These are phyloP conservation scores for Mycena capillaripes DNA, from an alignment of 768 basidiomycete genomes.

Conservation along the genomic window DNA sequence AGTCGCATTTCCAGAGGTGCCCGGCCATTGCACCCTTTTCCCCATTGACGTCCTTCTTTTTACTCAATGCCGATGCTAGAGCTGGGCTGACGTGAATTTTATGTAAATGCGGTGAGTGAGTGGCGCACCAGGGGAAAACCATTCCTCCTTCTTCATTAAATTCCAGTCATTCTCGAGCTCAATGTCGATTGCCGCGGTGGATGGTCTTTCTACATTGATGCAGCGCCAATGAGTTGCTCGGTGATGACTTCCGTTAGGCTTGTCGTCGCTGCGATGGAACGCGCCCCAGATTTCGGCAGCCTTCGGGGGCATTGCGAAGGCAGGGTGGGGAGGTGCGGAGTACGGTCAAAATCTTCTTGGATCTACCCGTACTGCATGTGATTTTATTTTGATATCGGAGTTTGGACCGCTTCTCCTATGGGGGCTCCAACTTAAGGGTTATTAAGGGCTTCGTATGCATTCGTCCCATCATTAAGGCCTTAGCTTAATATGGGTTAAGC, in stretches of 20 bases:
- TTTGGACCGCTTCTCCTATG: too few relatives aligned
- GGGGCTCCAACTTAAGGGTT: too few relatives aligned
- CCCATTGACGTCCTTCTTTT: background rate
- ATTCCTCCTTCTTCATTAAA: background rate
- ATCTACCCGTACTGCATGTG: too few relatives aligned
- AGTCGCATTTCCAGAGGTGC: slow-evolving; percentile 1
- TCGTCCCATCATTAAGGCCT: too few relatives aligned
- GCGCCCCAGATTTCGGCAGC: background rate
- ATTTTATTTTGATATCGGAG: too few relatives aligned
- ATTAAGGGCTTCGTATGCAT: too few relatives aligned
- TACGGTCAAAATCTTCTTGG: too few relatives aligned
- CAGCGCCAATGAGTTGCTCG: slow-evolving; percentile 24
- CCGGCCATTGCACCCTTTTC: slow-evolving; percentile 21
- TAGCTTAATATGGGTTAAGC: too few relatives aligned
- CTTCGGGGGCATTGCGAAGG: slow-evolving; percentile 5
- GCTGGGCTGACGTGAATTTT: background rate
- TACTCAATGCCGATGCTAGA: background rate
- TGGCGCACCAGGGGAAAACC: background rate
- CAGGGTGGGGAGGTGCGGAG: too few relatives aligned
- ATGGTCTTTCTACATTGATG: slow-evolving; percentile 2
- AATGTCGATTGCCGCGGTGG: background rate
- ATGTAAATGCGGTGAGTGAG: background rate
- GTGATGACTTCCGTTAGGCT: slow-evolving; percentile 19
- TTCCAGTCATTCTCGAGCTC: background rate
- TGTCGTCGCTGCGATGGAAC: slow-evolving; percentile 5